phyloP scores from a whole-genome alignment of 176 grass and related monocot species.

The Carex littledalei region DNA sequence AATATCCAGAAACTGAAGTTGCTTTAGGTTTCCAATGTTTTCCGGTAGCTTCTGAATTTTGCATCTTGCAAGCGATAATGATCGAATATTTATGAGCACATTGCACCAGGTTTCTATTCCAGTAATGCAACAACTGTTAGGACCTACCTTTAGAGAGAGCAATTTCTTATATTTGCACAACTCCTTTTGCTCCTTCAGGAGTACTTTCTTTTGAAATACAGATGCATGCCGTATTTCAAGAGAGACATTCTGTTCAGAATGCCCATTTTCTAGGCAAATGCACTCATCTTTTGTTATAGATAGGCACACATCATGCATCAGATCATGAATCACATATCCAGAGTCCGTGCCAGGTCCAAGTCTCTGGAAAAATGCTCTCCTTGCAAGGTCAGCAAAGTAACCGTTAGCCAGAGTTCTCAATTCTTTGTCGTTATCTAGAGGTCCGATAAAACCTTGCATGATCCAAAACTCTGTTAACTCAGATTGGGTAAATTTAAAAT shows the following conservation, averaged over 20 bases:
- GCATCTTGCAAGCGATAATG: not conserved
- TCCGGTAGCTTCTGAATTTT: not conserved
- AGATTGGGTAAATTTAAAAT: not conserved
- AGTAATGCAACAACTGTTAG: not conserved
- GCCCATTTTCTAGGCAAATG: not conserved
- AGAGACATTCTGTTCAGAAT: not conserved
- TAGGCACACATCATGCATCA: too few relatives aligned
- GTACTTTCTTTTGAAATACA: not conserved
- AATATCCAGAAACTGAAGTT: slow-evolving; percentile 15
- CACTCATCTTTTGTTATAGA: too few relatives aligned
- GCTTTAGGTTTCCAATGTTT: slow-evolving; percentile 5
- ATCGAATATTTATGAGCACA: not conserved
- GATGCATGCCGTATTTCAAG: not conserved
- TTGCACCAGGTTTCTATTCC: not conserved
- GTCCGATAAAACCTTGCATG: not conserved
- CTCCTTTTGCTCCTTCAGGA: not conserved
- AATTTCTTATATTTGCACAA: not conserved
- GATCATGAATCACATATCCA: too few relatives aligned
- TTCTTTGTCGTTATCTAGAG: not conserved
- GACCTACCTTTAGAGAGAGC: not conserved
- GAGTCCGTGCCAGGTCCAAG: accelerated
- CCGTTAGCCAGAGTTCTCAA: not conserved
- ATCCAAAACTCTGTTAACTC: not conserved
- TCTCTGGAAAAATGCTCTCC: not conserved
- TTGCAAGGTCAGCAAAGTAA: not conserved